These are phyloP conservation scores for Notholithocarpus densiflorus DNA, from an alignment of 306 rosid genomes.

Conservation along the genomic window DNA sequence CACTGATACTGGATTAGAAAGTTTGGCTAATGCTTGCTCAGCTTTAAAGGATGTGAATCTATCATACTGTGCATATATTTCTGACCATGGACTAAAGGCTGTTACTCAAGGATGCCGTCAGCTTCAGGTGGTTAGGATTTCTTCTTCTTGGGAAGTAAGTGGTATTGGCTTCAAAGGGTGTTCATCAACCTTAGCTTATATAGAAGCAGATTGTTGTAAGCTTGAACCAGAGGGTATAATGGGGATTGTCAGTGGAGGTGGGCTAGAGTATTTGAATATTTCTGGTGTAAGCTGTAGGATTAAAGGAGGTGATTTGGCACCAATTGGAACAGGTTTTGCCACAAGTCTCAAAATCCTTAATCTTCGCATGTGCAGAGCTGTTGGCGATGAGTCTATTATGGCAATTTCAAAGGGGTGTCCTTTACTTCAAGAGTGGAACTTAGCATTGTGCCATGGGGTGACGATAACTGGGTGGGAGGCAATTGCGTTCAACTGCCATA, in stretches of 20 bases:
- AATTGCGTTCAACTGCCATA: slow-evolving; percentile 42
- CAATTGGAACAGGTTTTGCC: slow-evolving; percentile 36
- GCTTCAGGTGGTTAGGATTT: slow-evolving; percentile 44
- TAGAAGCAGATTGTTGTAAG: slow-evolving; percentile 55
- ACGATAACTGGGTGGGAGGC: slow-evolving; percentile 51
- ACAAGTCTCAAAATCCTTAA: slow-evolving; percentile 45
- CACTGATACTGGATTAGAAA: slow-evolving; percentile 49
- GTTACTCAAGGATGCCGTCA: slow-evolving; percentile 37
- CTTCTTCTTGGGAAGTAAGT: slow-evolving; percentile 34
- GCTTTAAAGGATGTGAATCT: slow-evolving; percentile 47
- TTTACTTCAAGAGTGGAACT: slow-evolving; percentile 61
- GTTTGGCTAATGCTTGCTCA: slow-evolving; percentile 39
- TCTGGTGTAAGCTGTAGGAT: slow-evolving; percentile 33
- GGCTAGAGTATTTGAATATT: slow-evolving; percentile 47
- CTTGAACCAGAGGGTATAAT: slow-evolving; percentile 43
- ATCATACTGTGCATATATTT: slow-evolving; percentile 42
- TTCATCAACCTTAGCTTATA: slow-evolving; percentile 43
- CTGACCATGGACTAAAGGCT: slow-evolving; percentile 49
- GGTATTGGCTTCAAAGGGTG: slow-evolving; percentile 56
- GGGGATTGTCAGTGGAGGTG: slow-evolving; percentile 50
- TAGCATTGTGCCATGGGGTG: slow-evolving; percentile 56
- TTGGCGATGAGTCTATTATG: slow-evolving; percentile 32
- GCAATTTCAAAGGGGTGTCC: slow-evolving; percentile 54
- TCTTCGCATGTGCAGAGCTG: slow-evolving; percentile 45
- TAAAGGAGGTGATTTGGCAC: slow-evolving; percentile 33